Conservation (phyloP, 441 rosid genomes). For the Gossypium gossypioides region DNA sequence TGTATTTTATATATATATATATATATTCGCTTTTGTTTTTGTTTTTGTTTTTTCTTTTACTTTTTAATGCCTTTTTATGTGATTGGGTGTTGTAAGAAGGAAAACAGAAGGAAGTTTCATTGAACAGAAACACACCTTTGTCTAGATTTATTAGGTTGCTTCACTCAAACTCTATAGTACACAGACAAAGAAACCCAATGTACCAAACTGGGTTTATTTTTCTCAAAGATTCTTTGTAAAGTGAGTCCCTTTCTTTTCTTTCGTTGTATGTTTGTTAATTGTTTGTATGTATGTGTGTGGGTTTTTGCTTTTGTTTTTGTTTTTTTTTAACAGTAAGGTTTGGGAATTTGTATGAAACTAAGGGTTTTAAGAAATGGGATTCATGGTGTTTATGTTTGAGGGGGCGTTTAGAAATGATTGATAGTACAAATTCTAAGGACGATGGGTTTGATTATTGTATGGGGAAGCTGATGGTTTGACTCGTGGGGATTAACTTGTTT, state of each 20-base stretch:
- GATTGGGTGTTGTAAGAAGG: conserved; percentile 17
- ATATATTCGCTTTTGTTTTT: not conserved
- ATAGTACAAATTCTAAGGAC: conserved; percentile 15
- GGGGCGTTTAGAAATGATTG: conserved; percentile 17
- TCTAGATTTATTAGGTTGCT: conserved; percentile 18
- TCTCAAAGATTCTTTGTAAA: conserved; percentile 22
- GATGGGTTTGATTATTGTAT: conserved; percentile 17
- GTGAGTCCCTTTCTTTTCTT: conserved; percentile 24
- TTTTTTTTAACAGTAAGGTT: not conserved
- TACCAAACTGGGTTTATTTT: conserved; percentile 16
- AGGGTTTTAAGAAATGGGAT: conserved; percentile 7
- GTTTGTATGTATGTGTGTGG: too few relatives aligned
- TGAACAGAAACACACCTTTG: conserved; percentile 10
- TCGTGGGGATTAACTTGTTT: conserved; percentile 21
- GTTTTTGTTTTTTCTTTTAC: not conserved
- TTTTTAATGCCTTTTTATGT: not conserved
- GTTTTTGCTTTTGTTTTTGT: too few relatives aligned
- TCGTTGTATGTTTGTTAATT: not conserved
- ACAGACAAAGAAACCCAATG: conserved; percentile 2
- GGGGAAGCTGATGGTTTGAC: conserved; percentile 23
- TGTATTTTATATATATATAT: too few relatives aligned
- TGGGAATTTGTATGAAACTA: conserved; percentile 4
- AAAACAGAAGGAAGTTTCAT: conserved; percentile 23
- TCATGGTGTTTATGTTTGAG: conserved; percentile 15
- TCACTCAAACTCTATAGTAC: conserved; percentile 14